Conservation (phyloP, 2,329 filamentous ascomycete genomes). For the Xylariaceae sp. region DNA sequence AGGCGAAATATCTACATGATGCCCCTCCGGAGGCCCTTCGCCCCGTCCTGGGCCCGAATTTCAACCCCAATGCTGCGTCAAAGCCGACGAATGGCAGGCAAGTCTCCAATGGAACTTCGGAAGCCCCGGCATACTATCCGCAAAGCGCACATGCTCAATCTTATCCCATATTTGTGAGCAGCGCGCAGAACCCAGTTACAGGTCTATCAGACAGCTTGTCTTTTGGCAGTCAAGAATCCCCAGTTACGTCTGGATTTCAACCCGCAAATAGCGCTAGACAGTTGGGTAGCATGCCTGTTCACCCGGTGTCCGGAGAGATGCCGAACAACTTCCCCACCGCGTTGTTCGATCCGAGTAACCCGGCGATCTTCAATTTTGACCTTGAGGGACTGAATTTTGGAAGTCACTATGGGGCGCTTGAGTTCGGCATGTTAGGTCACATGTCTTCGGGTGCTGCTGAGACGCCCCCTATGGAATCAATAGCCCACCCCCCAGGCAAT, state of each 20-base stretch:
- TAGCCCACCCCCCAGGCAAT: conserved; percentile 47
- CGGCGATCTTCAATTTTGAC: conserved; percentile 93
- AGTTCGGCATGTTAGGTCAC: conserved; percentile 95
- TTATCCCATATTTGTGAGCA: conserved; percentile 59
- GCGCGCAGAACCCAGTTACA: conserved; percentile 50
- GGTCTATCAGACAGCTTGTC: conserved; percentile 54
- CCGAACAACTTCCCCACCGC: conserved; percentile 54
- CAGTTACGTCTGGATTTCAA: conserved; percentile 76
- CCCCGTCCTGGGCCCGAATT: conserved; percentile 78
- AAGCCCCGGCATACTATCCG: conserved; percentile 56
- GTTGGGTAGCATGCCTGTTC: conserved; percentile 55
- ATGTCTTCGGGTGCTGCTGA: conserved; percentile 93
- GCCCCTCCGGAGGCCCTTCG: conserved; percentile 87
- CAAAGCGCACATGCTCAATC: conserved; percentile 51
- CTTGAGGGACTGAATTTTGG: conserved; percentile 93
- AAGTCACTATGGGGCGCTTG: conserved; percentile 92
- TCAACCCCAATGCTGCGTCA: conserved; percentile 63
- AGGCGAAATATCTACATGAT: conserved; percentile 98
- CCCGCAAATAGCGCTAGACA: conserved; percentile 54
- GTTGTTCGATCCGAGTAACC: conserved; percentile 90
- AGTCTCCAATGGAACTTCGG: conserved; percentile 53
- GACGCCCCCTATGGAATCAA: conserved; percentile 70
- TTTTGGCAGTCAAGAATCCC: conserved; percentile 73
- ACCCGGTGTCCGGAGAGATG: conserved; percentile 57
- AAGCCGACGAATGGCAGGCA: conserved; percentile 55